A percentile compares a stretch with the other conserved stretches of the same genome.
phyloP scores from a whole-genome alignment of 2,329 filamentous ascomycete genomes.

The Massarina eburnea region DNA sequence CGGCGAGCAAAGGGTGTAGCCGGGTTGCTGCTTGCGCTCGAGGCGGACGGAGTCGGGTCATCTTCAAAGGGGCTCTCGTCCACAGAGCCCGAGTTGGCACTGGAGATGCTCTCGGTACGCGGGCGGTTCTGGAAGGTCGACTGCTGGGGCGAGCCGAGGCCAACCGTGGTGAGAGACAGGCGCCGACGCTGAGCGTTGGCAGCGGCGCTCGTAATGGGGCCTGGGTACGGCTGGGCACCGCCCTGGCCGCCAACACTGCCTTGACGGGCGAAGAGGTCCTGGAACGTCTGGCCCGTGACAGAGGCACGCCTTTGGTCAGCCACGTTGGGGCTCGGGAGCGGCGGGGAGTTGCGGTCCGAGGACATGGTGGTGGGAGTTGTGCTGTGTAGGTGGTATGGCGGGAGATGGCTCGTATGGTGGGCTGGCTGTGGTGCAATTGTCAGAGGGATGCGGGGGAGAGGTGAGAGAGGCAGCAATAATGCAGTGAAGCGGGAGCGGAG shows the following conservation, averaged over 20 bases:
- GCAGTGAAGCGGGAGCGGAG: neutral
- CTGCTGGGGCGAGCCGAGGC: slow-evolving; percentile 47
- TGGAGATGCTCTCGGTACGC: slow-evolving; percentile 52
- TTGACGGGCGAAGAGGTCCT: slow-evolving; percentile 49
- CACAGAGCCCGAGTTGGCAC: slow-evolving; percentile 49
- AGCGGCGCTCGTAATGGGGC: slow-evolving; percentile 52
- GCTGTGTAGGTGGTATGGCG: slow-evolving; percentile 1
- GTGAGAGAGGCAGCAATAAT: neutral
- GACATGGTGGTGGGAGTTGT: slow-evolving; percentile 27
- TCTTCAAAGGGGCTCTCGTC: slow-evolving; percentile 60
- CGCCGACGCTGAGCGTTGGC: slow-evolving; percentile 53
- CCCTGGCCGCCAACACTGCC: slow-evolving; percentile 36
- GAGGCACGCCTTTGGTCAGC: slow-evolving; percentile 49
- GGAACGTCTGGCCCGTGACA: slow-evolving; percentile 52
- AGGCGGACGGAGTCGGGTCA: slow-evolving; percentile 51
- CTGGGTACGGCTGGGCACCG: slow-evolving; percentile 38
- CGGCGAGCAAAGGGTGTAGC: slow-evolving; percentile 77
- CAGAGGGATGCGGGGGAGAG: too few species aligned
- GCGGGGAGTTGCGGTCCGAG: slow-evolving; percentile 45
- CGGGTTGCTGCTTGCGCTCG: slow-evolving; percentile 61
- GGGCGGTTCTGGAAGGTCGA: slow-evolving; percentile 45
- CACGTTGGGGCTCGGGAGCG: slow-evolving; percentile 38
- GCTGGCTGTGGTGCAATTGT: neutral
- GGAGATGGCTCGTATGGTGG: neutral
- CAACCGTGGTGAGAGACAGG: slow-evolving; percentile 53